phyloP scores from a whole-genome alignment of 495 filamentous ascomycete genomes.

The Penicillium paxilli region DNA sequence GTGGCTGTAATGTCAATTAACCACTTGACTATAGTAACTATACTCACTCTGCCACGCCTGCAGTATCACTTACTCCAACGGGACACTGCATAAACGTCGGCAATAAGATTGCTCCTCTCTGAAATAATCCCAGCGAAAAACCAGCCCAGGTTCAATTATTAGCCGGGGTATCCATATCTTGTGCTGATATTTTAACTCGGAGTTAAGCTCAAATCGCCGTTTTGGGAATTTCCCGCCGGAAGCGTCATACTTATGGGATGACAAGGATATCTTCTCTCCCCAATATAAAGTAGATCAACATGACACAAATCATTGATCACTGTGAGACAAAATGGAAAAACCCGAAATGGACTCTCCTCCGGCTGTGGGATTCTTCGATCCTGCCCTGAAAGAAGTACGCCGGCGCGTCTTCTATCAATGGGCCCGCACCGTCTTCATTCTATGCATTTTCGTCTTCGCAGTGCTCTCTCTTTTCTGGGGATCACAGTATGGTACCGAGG shows the following conservation, averaged over 20 bases:
- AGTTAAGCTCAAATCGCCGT: not conserved
- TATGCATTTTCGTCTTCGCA: slow-evolving; percentile 52
- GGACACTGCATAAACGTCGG: no score
- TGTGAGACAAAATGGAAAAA: not conserved
- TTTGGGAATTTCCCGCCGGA: not conserved
- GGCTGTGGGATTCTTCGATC: slow-evolving; percentile 54
- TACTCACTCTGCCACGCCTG: no score
- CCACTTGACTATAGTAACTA: no score
- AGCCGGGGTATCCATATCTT: no score
- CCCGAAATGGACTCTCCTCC: slow-evolving; percentile 22
- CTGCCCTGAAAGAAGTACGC: slow-evolving; percentile 46
- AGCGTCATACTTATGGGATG: not conserved
- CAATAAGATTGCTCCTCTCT: no score
- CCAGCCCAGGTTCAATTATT: no score
- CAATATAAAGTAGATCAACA: not conserved
- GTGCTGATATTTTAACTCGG: not conserved
- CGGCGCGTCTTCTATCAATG: slow-evolving; percentile 41
- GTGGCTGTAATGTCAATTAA: no score
- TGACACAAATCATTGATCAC: not conserved
- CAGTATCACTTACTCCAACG: no score
- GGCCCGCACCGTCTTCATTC: slow-evolving; percentile 48
- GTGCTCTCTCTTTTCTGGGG: slow-evolving; percentile 65
- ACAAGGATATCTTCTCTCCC: not conserved
- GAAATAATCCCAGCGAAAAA: no score
- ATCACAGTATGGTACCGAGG: slow-evolving; percentile 50